Evolutionary conservation across 768 basidiomycete species (phyloP).

Genomic region (Collybiopsis confluens): DNA sequence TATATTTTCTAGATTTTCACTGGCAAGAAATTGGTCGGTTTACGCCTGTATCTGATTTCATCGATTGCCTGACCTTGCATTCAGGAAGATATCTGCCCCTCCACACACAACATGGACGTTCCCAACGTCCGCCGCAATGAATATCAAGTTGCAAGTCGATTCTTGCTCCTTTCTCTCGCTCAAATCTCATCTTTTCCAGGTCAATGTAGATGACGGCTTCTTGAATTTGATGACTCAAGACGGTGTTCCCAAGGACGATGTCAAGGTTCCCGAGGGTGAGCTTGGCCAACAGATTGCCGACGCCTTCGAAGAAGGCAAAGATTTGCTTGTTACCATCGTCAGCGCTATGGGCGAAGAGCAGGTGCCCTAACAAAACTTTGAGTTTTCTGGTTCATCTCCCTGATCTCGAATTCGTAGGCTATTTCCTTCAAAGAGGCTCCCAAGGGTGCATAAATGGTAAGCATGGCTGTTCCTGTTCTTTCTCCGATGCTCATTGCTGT

Average conservation of each 20-base stretch:
- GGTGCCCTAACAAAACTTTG: slow-evolving; percentile 30
- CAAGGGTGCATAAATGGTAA: slow-evolving; percentile 34
- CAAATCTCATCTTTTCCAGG: slow-evolving; percentile 45
- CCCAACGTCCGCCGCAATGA: slow-evolving; percentile 89
- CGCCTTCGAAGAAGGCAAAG: slow-evolving; percentile 83
- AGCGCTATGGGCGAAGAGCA: slow-evolving; percentile 92
- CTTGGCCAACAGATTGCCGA: slow-evolving; percentile 66
- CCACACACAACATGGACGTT: slow-evolving; percentile 99
- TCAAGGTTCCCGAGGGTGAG: slow-evolving; percentile 85
- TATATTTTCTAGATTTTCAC: slow-evolving; percentile 85
- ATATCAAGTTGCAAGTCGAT: slow-evolving; percentile 64
- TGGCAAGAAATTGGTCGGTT: slow-evolving; percentile 86
- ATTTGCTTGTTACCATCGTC: slow-evolving; percentile 82
- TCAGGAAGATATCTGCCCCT: slow-evolving; percentile 91
- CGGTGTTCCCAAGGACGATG: slow-evolving; percentile 85
- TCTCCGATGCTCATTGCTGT: not conserved
- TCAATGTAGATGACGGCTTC: slow-evolving; percentile 82
- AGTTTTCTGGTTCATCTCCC: not conserved
- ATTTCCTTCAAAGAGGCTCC: slow-evolving; percentile 90
- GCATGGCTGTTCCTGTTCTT: not conserved
- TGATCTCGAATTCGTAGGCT: slow-evolving; percentile 37
- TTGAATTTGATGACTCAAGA: slow-evolving; percentile 90
- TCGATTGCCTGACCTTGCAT: slow-evolving; percentile 6
- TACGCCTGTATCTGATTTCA: slow-evolving; percentile 1
- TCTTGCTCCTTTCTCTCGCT: slow-evolving; percentile 7